Percentiles rank a stretch among this genome's conserved stretches.
Conservation (phyloP, 805 yeast species). For the Blastobotrys attinorum region DNA sequence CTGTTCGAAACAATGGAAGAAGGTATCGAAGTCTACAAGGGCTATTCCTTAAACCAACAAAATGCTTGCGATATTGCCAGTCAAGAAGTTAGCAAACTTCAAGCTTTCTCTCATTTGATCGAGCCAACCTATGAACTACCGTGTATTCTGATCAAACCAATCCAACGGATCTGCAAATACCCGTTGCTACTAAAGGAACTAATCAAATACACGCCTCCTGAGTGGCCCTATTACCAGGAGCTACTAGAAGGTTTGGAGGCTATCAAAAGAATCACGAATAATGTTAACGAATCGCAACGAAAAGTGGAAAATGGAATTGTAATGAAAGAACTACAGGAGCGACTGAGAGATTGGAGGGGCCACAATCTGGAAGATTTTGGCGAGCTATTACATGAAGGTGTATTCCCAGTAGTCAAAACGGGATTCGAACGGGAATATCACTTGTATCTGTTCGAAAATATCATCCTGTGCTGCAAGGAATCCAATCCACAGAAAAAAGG, state of each 20-base stretch:
- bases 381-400: constrained; percentile 67
- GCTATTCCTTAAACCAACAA: constrained; percentile 88
- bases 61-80: constrained; percentile 75
- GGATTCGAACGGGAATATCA: constrained; percentile 81
- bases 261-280: constrained; percentile 75
- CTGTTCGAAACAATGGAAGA: constrained; percentile 78
- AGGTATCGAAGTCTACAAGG: constrained; percentile 83
- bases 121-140: constrained; percentile 86
- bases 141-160: constrained; percentile 84
- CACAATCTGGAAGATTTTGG: constrained; percentile 75
- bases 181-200: constrained; percentile 72
- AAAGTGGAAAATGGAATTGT: constrained; percentile 76
- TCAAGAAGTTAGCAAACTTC: constrained; percentile 50
- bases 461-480: constrained; percentile 58
- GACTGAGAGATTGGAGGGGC: constrained; percentile 90
- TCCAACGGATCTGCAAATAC: constrained; percentile 92
- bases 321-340: constrained; percentile 56
- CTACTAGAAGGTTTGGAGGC: constrained; percentile 61
- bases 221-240: constrained; percentile 54
- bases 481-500: constrained; percentile 37
- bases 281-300: constrained; percentile 90
- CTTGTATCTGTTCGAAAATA: constrained; percentile 78
- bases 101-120: constrained; percentile 48
- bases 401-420: constrained; percentile 36
- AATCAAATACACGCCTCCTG: constrained; percentile 50